Percentiles rank a stretch among this genome's conserved stretches.
Evolutionary conservation across 352 stramenopile genomes (phyloP).

Genomic region (Pythium dissotocum): DNA sequence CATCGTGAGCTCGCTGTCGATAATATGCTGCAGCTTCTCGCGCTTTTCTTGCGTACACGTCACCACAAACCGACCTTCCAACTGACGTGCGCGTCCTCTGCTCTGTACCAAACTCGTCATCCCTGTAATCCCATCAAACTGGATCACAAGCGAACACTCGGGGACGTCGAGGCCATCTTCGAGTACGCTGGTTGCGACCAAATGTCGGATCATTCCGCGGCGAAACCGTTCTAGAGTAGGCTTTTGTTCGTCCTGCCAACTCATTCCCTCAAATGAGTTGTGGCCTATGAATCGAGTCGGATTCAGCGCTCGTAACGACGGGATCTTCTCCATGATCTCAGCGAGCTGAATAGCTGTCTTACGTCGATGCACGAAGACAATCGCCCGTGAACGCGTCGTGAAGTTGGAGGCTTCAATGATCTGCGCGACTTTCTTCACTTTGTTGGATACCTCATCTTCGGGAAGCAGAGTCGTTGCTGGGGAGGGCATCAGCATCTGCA

Average conservation of each 20-base stretch:
- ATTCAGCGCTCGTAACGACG: conserved; percentile 54
- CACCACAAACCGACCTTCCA: conserved; percentile 65
- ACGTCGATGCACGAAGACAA: conserved; percentile 75
- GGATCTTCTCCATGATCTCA: conserved; percentile 62
- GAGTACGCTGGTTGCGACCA: conserved; percentile 80
- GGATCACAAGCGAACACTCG: conserved; percentile 76
- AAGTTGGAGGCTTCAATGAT: conserved; percentile 48
- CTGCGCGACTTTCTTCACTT: conserved; percentile 52
- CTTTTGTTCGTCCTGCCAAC: conserved; percentile 76
- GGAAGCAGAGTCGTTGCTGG: conserved; percentile 18
- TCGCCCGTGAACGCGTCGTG: conserved; percentile 60
- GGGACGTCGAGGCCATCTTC: conserved; percentile 80
- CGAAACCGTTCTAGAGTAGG: conserved; percentile 70
- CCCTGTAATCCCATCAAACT: conserved; percentile 68
- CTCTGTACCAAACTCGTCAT: conserved; percentile 83
- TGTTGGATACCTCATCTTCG: conserved; percentile 46
- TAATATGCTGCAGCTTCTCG: conserved; percentile 44
- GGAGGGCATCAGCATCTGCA: conserved; percentile 33
- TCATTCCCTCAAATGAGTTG: conserved; percentile 83
- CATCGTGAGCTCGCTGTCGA: conserved; percentile 57
- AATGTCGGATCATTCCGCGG: conserved; percentile 60
- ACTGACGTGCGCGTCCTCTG: conserved; percentile 58
- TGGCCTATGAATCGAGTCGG: conserved; percentile 78
- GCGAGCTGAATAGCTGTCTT: conserved; percentile 70
- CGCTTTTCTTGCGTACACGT: conserved; percentile 52